Conservation (phyloP, 2,329 filamentous ascomycete species). For the Coniella lustricola region DNA sequence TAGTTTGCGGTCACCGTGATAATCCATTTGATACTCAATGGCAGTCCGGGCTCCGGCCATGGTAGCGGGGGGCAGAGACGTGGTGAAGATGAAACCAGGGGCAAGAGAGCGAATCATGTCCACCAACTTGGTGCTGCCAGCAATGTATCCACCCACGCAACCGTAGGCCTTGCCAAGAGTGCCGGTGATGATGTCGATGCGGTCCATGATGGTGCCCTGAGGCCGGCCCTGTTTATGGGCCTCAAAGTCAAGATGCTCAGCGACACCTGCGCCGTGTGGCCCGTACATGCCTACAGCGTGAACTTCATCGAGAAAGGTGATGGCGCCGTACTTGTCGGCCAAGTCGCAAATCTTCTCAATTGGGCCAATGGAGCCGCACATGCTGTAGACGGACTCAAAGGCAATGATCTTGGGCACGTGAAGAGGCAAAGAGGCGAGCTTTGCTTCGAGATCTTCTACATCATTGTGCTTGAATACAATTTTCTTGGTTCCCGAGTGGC, state of each 20-base stretch:
- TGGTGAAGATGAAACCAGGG: slow-evolving; percentile 98
- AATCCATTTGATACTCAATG: slow-evolving; percentile 86
- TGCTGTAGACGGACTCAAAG: slow-evolving; percentile 98
- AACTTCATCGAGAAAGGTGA: slow-evolving; percentile 97
- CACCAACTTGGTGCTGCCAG: slow-evolving; percentile 76
- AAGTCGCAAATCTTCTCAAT: slow-evolving; percentile 95
- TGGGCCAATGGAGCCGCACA: slow-evolving; percentile 95
- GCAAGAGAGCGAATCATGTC: slow-evolving; percentile 92
- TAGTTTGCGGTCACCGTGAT: slow-evolving; percentile 79
- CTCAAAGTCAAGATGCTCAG: slow-evolving; percentile 94
- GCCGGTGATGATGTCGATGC: slow-evolving; percentile 94
- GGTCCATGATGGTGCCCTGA: slow-evolving; percentile 83
- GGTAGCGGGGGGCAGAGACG: slow-evolving; percentile 86
- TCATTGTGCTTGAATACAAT: slow-evolving; percentile 99
- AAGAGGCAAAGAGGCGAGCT: slow-evolving; percentile 78
- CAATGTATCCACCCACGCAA: slow-evolving; percentile 96
- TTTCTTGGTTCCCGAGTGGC: slow-evolving; percentile 94
- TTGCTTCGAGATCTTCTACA: slow-evolving; percentile 82
- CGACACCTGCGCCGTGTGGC: slow-evolving; percentile 88
- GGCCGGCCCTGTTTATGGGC: slow-evolving; percentile 69
- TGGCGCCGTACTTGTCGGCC: slow-evolving; percentile 93
- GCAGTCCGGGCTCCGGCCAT: slow-evolving; percentile 91
- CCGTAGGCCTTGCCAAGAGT: slow-evolving; percentile 97
- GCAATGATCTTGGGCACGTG: slow-evolving; percentile 95
- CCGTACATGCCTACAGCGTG: slow-evolving; percentile 99